These are phyloP conservation scores for Pseudopithomyces chartarum DNA, from an alignment of 2,329 filamentous ascomycete genomes.

Conservation along the genomic window DNA sequence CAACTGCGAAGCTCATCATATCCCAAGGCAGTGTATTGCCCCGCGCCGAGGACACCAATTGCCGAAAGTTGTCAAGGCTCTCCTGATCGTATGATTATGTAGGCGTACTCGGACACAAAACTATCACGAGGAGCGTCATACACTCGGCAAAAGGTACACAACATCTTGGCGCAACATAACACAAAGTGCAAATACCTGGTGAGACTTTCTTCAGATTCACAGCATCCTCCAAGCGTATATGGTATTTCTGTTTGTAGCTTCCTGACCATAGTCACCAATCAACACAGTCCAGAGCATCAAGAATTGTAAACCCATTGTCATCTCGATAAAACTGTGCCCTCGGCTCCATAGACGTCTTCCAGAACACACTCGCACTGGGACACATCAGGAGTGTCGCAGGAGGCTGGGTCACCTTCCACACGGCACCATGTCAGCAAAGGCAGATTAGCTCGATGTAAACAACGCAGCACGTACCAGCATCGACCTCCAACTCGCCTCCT, in stretches of 20 bases:
- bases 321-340: conserved; percentile 11
- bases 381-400: conserved; percentile 16
- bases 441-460: neutral
- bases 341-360: conserved; percentile 12
- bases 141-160: neutral
- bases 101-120: neutral
- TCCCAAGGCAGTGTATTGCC: neutral
- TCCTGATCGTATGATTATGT: neutral
- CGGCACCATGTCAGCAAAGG: neutral
- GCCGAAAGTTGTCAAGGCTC: neutral
- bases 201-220: neutral
- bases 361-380: conserved; percentile 16
- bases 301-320: conserved; percentile 11
- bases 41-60: neutral
- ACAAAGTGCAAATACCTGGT: neutral
- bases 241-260: neutral
- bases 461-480: conserved; percentile 10
- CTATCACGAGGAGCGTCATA: neutral
- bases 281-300: conserved; percentile 8
- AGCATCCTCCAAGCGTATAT: neutral
- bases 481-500: conserved; percentile 13
- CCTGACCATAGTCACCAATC: conserved; percentile 1
- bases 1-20: neutral
- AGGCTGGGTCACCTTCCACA: conserved; percentile 9
- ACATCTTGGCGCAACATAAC: neutral